Base-by-base conservation (phyloP, 2,329 filamentous ascomycete genomes). In the Cadophora sp. region DNA sequence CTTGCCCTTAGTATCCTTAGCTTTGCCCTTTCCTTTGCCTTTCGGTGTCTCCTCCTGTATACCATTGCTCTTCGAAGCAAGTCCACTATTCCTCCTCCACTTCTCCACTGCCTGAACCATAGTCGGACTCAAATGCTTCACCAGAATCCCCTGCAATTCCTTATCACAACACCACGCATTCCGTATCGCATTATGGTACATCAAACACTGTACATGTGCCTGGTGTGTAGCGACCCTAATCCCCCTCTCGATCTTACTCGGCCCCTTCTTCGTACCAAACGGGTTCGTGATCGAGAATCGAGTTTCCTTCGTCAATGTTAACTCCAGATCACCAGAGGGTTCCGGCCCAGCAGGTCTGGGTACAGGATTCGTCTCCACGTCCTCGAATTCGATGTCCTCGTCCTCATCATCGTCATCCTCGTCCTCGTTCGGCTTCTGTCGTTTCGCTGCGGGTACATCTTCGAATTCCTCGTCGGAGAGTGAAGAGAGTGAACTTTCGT, bases 141-240 rank as follows among this genome's bases (percentile, higher is more conserved):
- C 83, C 76, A 97, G 83, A 18, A 89, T 91, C 13, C 89, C 87
- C 69, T 96, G 92, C 0, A 96, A 83, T 69, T 91, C 87, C 3
- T 84, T 78, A 73, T 98, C 92, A 72, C 92, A 92, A 22, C 94
- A 80, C 90, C 95, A 98, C 0, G 87, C 83, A 77, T 98, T 97
- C 50, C 92, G 88, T 16, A 96, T 80, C 0, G 92, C 87, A 76
- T 98, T 98, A 77, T 98, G 94, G 84, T 91, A 97, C 67, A 99
- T 85, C 18, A 99, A 82, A 62, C 89, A 87, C 76, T 96, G 89
- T 1, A 98, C 94, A 78, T 99, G 96, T 72, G 97, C 84, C 73
- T 92, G 92, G 78, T 99, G 96, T 0, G 93, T 94, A 3, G 89
- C 85, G 41, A 89, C 86, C 30, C 96, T 87, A 65, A 95, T 91